Conservation (phyloP, 2,329 filamentous ascomycete genomes). For the Cordyceps cateniannulata region DNA sequence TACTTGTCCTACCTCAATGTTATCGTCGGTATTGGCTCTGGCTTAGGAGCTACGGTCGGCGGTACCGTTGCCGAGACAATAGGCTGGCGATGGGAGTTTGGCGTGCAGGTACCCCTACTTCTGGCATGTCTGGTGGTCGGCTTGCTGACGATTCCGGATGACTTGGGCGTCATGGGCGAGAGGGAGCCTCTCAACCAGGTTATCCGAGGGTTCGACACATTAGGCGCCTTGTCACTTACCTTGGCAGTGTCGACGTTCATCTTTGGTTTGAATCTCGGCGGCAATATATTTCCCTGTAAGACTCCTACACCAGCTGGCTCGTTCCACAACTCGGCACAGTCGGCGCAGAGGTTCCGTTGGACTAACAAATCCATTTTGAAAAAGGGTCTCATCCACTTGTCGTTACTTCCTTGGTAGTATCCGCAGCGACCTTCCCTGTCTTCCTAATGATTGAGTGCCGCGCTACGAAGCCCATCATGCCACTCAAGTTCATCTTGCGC, state of each 20-base stretch:
- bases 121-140: constrained; percentile 39
- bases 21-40: constrained; percentile 50
- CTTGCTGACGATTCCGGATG: constrained; percentile 40
- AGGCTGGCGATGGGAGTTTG: constrained; percentile 70
- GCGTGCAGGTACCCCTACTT: constrained; percentile 50
- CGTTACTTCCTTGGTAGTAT: constrained; percentile 43
- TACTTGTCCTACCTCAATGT: constrained; percentile 69
- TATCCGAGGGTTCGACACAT: constrained; percentile 50
- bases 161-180: constrained; percentile 43
- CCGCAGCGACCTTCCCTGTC: constrained; percentile 39
- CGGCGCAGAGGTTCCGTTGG: background rate
- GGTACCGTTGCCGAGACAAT: constrained; percentile 63
- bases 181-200: constrained; percentile 39
- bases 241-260: constrained; percentile 50
- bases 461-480: constrained; percentile 53
- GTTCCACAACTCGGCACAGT: background rate
- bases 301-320: background rate
- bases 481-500: constrained; percentile 42
- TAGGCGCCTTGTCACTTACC: constrained; percentile 48
- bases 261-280: constrained; percentile 53
- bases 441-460: constrained; percentile 47
- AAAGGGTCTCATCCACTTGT: constrained; percentile 53
- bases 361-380: constrained; percentile 3
- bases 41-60: constrained; percentile 61
- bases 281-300: constrained; percentile 53